Percentiles rank a stretch among this genome's conserved stretches.
Conservation (phyloP, 768 basidiomycete species). For the Kwoniella pini region DNA sequence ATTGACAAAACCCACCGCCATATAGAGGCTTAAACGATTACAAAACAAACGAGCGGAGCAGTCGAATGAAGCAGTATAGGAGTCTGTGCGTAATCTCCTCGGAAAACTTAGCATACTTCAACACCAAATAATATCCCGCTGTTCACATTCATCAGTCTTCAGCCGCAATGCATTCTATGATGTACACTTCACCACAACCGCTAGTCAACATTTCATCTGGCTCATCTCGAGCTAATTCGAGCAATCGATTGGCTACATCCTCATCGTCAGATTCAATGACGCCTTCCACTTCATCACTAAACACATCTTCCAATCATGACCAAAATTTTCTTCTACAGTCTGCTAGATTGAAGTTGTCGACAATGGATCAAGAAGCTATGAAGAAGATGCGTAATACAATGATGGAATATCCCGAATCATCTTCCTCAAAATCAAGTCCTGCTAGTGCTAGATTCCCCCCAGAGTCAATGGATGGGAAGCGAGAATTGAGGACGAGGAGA, state of each 20-base stretch:
- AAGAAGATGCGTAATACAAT: conserved; percentile 30
- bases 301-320: background rate
- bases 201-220: no score
- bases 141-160: no score
- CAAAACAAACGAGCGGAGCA: no score
- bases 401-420: conserved; percentile 25
- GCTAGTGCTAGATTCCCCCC: conserved; percentile 18
- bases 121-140: no score
- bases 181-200: no score
- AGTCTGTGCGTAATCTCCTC: no score
- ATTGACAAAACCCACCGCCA: no score
- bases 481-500: conserved; percentile 17
- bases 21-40: no score
- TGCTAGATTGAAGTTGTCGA: conserved; percentile 32
- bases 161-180: no score
- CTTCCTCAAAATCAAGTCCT: conserved; percentile 23
- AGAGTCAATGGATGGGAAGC: background rate
- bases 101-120: no score
- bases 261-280: background rate
- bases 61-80: no score
- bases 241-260: background rate
- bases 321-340: conserved; percentile 26
- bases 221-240: background rate
- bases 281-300: background rate
- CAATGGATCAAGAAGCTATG: conserved; percentile 45